phyloP scores from a whole-genome alignment of 306 rosid species.

The Prinsepia uniflora region DNA sequence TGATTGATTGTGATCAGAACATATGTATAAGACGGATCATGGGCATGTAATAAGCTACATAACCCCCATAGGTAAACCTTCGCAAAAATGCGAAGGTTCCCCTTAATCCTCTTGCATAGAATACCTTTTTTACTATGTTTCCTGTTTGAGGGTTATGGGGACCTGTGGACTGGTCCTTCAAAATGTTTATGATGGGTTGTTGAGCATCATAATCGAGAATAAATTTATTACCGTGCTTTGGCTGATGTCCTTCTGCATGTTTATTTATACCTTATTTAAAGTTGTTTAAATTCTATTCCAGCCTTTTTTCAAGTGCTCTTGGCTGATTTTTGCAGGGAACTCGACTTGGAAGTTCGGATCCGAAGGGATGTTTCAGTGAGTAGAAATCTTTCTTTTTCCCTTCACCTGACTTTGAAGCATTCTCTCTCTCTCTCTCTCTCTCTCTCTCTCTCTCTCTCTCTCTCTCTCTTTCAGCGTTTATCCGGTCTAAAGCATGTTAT shows the following conservation, averaged over 20 bases:
- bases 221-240: neutral
- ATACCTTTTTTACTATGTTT: neutral
- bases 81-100: neutral
- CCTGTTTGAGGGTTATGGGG: neutral
- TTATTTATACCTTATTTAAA: neutral
- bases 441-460: slow-evolving; percentile 18
- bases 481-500: too few species aligned
- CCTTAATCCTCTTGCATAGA: neutral
- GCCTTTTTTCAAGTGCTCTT: slow-evolving; percentile 6
- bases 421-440: slow-evolving; percentile 18
- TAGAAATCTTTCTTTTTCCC: slow-evolving; percentile 7
- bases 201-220: neutral
- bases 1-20: neutral
- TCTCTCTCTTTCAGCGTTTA: neutral
- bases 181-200: neutral
- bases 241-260: slow-evolving; percentile 4
- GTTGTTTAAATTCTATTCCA: neutral
- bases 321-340: slow-evolving; percentile 69
- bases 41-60: neutral
- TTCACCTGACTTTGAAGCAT: slow-evolving; percentile 23
- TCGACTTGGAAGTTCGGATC: slow-evolving; percentile 97
- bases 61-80: neutral
- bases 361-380: slow-evolving; percentile 99
- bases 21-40: neutral
- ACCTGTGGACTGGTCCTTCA: neutral